Evolutionary conservation across 2,329 filamentous ascomycete genomes (phyloP).

Genomic region (Fusarium sublunatum): DNA sequence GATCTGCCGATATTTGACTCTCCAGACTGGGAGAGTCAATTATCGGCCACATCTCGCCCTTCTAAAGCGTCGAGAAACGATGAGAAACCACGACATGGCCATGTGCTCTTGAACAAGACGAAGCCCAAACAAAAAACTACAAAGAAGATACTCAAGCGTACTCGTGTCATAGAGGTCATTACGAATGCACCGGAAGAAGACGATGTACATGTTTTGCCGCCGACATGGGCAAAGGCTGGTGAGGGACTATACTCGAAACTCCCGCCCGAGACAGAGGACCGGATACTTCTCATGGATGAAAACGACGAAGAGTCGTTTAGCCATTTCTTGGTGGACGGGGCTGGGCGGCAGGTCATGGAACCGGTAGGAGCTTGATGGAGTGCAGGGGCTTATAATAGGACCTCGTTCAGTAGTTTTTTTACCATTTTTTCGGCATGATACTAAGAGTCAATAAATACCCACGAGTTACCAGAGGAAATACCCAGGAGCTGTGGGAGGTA

Average conservation of each 20-base stretch:
- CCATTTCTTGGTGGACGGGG: conserved; percentile 55
- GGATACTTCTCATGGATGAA: conserved; percentile 51
- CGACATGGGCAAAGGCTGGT: conserved; percentile 55
- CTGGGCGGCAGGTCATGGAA: conserved; percentile 53
- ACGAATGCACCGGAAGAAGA: conserved; percentile 47
- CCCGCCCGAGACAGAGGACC: conserved; percentile 53
- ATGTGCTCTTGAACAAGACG: conserved; percentile 45
- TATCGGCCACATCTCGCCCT: conserved; percentile 25
- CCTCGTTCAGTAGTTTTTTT: neutral
- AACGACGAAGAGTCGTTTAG: conserved; percentile 59
- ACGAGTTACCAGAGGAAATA: conserved; percentile 18
- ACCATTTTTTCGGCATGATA: neutral
- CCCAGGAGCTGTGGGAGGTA: no score
- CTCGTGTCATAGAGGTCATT: conserved; percentile 43
- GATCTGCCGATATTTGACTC: conserved; percentile 57
- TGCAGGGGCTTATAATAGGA: neutral
- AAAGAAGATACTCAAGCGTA: conserved; percentile 50
- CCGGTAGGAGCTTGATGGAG: conserved; percentile 44
- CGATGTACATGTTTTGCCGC: conserved; percentile 50
- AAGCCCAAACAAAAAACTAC: conserved; percentile 49
- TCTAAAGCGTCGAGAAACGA: conserved; percentile 25
- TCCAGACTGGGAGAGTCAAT: conserved; percentile 54
- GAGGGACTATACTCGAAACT: conserved; percentile 56
- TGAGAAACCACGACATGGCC: conserved; percentile 48
- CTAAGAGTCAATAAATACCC: conserved; percentile 3